A percentile compares a stretch with the other conserved stretches of the same genome.
These are phyloP conservation scores for Kluyveromyces sp. DNA, from an alignment of 1,139 yeast species.

Conservation along the genomic window DNA sequence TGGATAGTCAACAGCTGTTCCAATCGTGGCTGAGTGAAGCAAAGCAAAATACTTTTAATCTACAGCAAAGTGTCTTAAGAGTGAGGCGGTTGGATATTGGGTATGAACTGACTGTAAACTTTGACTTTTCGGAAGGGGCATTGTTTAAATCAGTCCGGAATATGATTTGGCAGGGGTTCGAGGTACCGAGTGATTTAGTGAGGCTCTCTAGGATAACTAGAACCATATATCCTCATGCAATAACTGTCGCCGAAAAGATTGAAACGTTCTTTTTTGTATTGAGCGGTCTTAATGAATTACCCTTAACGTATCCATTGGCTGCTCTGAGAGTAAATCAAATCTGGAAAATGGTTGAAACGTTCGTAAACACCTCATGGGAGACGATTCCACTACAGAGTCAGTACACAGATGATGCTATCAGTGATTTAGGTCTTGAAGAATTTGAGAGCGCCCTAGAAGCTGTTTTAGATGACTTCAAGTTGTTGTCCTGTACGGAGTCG, in stretches of 20 bases:
- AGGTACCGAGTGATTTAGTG: conserved; percentile 48
- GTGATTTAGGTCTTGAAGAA: neutral
- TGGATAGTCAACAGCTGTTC: conserved; percentile 40
- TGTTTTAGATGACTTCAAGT: conserved; percentile 9
- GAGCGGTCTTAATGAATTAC: conserved; percentile 6
- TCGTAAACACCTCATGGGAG: conserved; percentile 9
- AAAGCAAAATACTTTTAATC: conserved; percentile 19
- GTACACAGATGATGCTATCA: neutral
- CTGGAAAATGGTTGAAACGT: conserved; percentile 9
- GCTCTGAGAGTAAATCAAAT: conserved; percentile 6
- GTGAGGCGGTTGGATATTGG: conserved; percentile 24
- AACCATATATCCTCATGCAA: conserved; percentile 52
- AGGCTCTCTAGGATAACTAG: conserved; percentile 41
- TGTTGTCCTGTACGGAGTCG: conserved; percentile 8
- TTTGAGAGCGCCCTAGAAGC: conserved; percentile 9
- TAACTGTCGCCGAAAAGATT: conserved; percentile 46
- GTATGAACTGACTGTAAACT: conserved; percentile 39
- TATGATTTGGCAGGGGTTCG: conserved; percentile 47
- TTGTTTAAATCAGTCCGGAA: conserved; percentile 50
- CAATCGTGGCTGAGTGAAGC: conserved; percentile 42
- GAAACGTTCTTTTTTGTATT: conserved; percentile 24
- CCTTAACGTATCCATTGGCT: conserved; percentile 9
- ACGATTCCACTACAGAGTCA: conserved; percentile 5
- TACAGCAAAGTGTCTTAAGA: conserved; percentile 38
- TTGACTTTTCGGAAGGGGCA: conserved; percentile 42